These are phyloP conservation scores for Cornus kousa DNA, from an alignment of 148 eudicot genomes.

Conservation along the genomic window DNA sequence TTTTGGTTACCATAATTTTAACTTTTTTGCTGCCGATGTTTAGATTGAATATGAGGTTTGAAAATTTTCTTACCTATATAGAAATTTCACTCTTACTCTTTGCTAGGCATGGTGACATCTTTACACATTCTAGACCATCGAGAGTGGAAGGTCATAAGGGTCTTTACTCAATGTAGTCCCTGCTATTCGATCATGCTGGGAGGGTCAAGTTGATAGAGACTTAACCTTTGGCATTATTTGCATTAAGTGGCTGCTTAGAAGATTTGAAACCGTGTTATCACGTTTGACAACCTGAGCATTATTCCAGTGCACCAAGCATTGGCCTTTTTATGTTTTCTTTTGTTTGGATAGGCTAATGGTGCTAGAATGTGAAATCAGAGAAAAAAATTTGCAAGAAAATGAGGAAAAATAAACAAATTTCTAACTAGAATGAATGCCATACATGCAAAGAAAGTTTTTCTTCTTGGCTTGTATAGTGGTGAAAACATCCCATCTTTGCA, in stretches of 20 bases:
- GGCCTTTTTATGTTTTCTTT: not conserved
- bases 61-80: not conserved
- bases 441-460: not conserved
- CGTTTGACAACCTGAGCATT: too few relatives aligned
- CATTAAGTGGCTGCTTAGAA: too few relatives aligned
- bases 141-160: too few relatives aligned
- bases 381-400: not conserved
- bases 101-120: not conserved
- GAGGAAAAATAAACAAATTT: not conserved
- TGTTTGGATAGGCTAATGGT: not conserved
- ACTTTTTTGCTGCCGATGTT: too few relatives aligned
- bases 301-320: not conserved
- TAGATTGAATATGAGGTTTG: not conserved
- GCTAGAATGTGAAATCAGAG: not conserved
- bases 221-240: too few relatives aligned
- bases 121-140: not conserved
- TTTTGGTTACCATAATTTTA: too few relatives aligned
- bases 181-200: too few relatives aligned
- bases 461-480: not conserved
- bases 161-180: too few relatives aligned
- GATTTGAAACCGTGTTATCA: too few relatives aligned
- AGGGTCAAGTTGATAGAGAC: too few relatives aligned
- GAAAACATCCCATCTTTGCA: not conserved
- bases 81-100: not conserved
- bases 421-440: not conserved